Evolutionary conservation across 169 alveolate species (phyloP).

Genomic region (Eimeria sp.): DNA sequence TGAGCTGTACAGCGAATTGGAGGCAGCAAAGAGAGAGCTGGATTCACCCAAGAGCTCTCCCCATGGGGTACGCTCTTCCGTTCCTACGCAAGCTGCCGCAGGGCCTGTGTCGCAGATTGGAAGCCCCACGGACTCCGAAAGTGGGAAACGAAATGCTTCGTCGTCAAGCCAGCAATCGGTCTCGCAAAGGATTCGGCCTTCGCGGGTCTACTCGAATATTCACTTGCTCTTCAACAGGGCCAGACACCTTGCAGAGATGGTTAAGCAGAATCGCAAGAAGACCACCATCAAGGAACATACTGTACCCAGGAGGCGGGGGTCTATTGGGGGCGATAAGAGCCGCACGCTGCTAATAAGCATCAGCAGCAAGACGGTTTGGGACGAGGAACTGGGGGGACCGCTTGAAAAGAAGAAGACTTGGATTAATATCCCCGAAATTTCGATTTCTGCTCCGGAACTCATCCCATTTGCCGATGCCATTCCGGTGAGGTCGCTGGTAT

Average conservation of each 20-base stretch:
- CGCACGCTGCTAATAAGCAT: conserved; percentile 60
- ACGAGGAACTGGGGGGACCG: conserved; percentile 58
- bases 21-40: not conserved
- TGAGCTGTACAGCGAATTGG: not conserved
- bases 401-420: conserved; percentile 57
- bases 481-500: conserved; percentile 34
- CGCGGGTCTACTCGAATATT: conserved; percentile 38
- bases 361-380: conserved; percentile 68
- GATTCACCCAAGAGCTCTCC: not conserved
- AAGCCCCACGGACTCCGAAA: not conserved
- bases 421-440: conserved; percentile 64
- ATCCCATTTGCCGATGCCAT: conserved; percentile 67
- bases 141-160: conserved; percentile 2
- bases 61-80: not conserved
- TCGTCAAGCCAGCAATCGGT: conserved; percentile 34
- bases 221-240: conserved; percentile 60
- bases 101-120: not conserved
- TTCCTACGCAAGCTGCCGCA: not conserved
- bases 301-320: conserved; percentile 48
- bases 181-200: conserved; percentile 48
- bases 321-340: conserved; percentile 66
- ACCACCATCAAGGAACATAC: not conserved
- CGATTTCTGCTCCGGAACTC: conserved; percentile 68
- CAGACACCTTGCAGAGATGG: conserved; percentile 47
- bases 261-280: not conserved